Conservation (phyloP, 2,329 filamentous ascomycete species). For the Arthrobotrys megalospora region DNA sequence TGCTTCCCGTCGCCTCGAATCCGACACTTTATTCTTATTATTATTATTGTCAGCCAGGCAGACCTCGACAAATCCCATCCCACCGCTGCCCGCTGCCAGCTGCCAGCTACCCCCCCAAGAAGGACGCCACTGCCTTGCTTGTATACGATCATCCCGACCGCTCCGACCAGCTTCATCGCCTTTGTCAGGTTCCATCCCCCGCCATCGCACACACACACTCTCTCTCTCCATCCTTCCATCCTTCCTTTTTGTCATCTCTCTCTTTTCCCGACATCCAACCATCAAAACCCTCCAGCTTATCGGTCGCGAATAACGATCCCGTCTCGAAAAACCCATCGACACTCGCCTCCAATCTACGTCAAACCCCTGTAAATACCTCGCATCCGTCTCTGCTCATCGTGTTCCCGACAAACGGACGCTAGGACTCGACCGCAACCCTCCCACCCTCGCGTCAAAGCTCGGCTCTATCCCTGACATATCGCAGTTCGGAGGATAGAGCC, state of each 20-base stretch:
- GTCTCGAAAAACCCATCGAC: background rate
- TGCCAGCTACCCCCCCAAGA: too few relatives aligned
- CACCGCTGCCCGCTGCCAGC: too few relatives aligned
- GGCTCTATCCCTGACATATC: conserved; percentile 51
- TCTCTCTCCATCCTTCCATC: background rate
- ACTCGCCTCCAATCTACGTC: background rate
- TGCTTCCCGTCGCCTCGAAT: too few relatives aligned
- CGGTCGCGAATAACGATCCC: conserved; percentile 3
- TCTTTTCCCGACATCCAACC: background rate
- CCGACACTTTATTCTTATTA: too few relatives aligned
- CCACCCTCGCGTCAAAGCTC: conserved; percentile 34
- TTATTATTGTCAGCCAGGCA: too few relatives aligned
- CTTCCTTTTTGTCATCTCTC: background rate
- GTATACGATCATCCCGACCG: too few relatives aligned
- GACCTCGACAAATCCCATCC: too few relatives aligned
- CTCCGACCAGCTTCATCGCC: background rate
- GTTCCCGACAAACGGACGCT: conserved; percentile 1
- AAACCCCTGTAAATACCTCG: background rate
- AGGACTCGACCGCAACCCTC: conserved; percentile 29
- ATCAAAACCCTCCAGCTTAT: background rate
- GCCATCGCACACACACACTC: background rate
- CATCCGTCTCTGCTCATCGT: conserved; percentile 1
- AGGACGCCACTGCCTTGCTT: too few relatives aligned
- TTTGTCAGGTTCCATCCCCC: background rate
- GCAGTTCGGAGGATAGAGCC: conserved; percentile 57